Conservation (phyloP, 2,329 filamentous ascomycete species). For the Aspergillus jensenii region DNA sequence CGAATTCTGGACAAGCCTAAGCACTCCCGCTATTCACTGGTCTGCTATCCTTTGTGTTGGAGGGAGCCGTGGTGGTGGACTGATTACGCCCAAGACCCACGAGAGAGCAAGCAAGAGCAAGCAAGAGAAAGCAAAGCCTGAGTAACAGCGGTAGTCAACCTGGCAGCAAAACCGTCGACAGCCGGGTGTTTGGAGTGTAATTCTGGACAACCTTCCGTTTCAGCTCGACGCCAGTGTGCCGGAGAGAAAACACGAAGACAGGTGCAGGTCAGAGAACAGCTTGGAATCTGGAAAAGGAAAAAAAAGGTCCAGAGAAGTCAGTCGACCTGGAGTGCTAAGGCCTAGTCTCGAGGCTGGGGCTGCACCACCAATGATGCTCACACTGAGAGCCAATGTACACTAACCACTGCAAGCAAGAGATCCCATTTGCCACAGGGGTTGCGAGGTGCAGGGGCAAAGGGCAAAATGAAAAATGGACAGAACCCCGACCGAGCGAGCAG, state of each 20-base stretch:
- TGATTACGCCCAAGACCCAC: background rate
- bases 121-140: background rate
- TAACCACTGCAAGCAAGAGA: slow-evolving; percentile 1
- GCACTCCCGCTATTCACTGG: background rate
- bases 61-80: background rate
- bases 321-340: background rate
- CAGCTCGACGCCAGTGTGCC: background rate
- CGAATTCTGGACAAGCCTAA: background rate
- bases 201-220: background rate
- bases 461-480: slow-evolving; percentile 1
- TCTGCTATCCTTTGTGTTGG: background rate
- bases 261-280: background rate
- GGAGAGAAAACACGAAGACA: background rate
- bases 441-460: slow-evolving; percentile 7
- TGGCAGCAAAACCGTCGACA: background rate
- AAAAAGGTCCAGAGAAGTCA: background rate
- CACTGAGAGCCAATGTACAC: background rate
- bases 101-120: background rate
- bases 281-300: background rate
- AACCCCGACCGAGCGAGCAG: background rate
- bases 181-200: background rate
- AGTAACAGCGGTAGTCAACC: background rate
- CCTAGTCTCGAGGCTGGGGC: background rate
- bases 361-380: slow-evolving; percentile 4
- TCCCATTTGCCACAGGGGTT: slow-evolving; percentile 5